A percentile compares a stretch with the other conserved stretches of the same genome.
These are phyloP conservation scores for Thinopyrum elongatum DNA, from an alignment of 176 grass and related monocot species.

Conservation along the genomic window DNA sequence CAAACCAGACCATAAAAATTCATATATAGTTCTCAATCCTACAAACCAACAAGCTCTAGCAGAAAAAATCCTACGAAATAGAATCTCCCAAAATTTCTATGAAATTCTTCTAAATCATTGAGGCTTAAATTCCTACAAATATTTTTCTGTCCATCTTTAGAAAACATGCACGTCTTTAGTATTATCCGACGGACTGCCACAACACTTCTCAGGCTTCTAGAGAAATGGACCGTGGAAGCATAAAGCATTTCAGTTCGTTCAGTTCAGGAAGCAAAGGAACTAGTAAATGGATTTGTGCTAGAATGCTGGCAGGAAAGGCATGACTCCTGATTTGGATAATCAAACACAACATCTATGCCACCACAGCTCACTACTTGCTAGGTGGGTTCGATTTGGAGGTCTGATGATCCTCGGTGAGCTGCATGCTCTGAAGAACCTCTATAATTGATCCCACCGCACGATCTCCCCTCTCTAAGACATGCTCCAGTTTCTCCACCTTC, in stretches of 20 bases:
- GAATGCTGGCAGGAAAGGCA: not conserved
- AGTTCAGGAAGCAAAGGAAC: not conserved
- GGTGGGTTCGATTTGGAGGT: not conserved
- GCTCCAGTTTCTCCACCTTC: slow-evolving; percentile 33
- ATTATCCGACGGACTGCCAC: too few species aligned
- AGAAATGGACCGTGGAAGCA: not conserved
- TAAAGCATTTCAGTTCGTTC: not conserved
- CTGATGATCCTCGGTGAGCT: not conserved
- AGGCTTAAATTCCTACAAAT: too few species aligned
- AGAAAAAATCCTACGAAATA: too few species aligned
- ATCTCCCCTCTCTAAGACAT: slow-evolving; percentile 26
- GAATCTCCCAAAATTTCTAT: too few species aligned
- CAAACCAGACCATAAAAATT: too few species aligned
- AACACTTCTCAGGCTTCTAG: not conserved
- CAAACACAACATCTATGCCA: not conserved
- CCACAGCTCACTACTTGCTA: slow-evolving; percentile 27
- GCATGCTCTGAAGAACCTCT: slow-evolving; percentile 9
- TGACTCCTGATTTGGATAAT: not conserved
- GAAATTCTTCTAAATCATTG: too few species aligned
- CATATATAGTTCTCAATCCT: too few species aligned
- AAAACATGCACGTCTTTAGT: too few species aligned
- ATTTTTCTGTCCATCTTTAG: too few species aligned
- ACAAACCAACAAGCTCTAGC: too few species aligned
- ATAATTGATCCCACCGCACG: not conserved
- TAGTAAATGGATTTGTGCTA: not conserved